Evolutionary conservation across 2,329 filamentous ascomycete genomes (phyloP), one percentile per base, ranked within the genome.

Genomic region (Cyphellophora europaea): DNA sequence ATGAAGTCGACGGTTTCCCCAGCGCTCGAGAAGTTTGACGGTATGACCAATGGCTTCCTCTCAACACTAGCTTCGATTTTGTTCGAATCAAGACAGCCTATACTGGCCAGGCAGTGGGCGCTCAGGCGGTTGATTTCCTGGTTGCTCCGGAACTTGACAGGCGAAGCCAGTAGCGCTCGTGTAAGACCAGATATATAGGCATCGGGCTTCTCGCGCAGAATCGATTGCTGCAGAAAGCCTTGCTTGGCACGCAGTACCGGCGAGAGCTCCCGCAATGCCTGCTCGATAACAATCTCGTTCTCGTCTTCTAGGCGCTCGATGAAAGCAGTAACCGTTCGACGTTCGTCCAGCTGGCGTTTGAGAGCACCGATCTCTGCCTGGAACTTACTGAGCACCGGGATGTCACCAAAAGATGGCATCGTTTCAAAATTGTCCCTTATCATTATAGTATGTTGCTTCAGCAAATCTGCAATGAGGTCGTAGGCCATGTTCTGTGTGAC

Each of bases 41-140:
- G 61, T 32, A 96, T 77, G 15, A 96, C 74, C 35, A 95, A 82
- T n/a, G 86, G 81, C 44, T 74, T 78, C 48, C 86, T 81, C 49
- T 84, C 80, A 38, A 83, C 74, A 8, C 82, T 72, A 1, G 77
- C 76, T 51, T 98, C 91, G 2, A 95, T 75, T 40, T 84, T 77
- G 51, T 93, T 94, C 2, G 89, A 81, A 56, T 98, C 93, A 14
- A 98, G 64, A 45, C 88, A 94, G 5, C 93, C 91, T 35, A 98
- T 77, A 13, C 93, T 69, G 0, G 93, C 93, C 25, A 98, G 69
- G 45, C 85, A 91, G 51, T 82, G 77, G 11, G 86, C 82, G 42
- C 84, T 86, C 3, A 93, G 66, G 12, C 74, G 67, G 33, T 79
- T 71, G 36, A 96, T 82, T 5, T 67, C 56, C 27, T 82, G 72